Evolutionary conservation across 2,329 filamentous ascomycete species (phyloP).

Genomic region (Helotiales sp.): DNA sequence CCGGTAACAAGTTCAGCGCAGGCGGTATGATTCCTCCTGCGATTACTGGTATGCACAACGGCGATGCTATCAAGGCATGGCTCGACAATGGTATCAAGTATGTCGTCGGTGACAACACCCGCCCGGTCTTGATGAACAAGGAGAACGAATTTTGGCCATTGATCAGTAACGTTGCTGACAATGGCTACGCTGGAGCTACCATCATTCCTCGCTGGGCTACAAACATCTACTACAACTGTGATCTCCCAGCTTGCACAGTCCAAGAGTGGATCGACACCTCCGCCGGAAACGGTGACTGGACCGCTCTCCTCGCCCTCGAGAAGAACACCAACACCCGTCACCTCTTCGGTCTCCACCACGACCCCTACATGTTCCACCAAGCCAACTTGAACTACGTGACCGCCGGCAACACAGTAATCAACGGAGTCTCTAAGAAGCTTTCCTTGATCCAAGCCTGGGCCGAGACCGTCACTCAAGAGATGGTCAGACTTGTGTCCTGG

Average conservation of each 20-base stretch:
- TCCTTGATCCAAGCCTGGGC: conserved; percentile 41
- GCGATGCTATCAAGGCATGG: conserved; percentile 65
- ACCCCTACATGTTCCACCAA: conserved; percentile 58
- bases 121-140: conserved; percentile 56
- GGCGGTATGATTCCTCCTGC: conserved; percentile 65
- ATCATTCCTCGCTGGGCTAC: conserved; percentile 65
- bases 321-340: conserved; percentile 59
- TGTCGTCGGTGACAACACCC: conserved; percentile 68
- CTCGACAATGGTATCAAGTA: conserved; percentile 62
- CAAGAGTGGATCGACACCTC: conserved; percentile 66
- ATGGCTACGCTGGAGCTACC: conserved; percentile 60
- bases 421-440: conserved; percentile 35
- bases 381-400: conserved; percentile 61
- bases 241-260: conserved; percentile 59
- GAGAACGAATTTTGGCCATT: conserved; percentile 56
- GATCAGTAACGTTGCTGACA: conserved; percentile 54
- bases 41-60: conserved; percentile 68
- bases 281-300: conserved; percentile 57
- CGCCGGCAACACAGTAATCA: conserved; percentile 40
- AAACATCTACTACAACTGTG: conserved; percentile 69
- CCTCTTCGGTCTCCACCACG: conserved; percentile 55
- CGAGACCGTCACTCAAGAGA: conserved; percentile 40
- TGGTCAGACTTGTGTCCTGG: conserved; percentile 39
- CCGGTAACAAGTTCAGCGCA: conserved; percentile 53
- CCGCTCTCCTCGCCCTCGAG: conserved; percentile 56